These are phyloP conservation scores for Mucor mucedo DNA, from an alignment of 371 early-diverging fungal species.

Conservation along the genomic window DNA sequence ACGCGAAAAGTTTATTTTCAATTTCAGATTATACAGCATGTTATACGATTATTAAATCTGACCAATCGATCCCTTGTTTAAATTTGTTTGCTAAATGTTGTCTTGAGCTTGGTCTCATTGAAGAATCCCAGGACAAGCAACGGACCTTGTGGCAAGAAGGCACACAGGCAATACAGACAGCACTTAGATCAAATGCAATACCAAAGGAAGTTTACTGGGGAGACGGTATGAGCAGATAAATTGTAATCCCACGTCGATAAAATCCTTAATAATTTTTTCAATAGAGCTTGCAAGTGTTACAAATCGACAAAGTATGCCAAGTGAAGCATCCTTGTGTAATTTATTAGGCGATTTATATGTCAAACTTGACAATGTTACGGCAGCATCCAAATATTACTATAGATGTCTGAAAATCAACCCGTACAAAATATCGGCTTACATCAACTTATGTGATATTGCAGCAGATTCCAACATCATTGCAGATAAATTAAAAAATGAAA, in stretches of 20 bases:
- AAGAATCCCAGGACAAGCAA: conserved; percentile 44
- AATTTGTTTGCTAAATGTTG: conserved; percentile 54
- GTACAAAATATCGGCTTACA: conserved; percentile 44
- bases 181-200: conserved; percentile 12
- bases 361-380: conserved; percentile 41
- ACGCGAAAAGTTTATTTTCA: conserved; percentile 47
- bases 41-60: conserved; percentile 34
- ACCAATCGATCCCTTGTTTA: conserved; percentile 34
- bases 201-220: conserved; percentile 36
- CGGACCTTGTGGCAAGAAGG: conserved; percentile 53
- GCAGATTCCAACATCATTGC: conserved; percentile 32
- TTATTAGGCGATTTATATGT: conserved; percentile 47
- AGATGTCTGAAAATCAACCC: conserved; percentile 33
- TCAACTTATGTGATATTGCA: conserved; percentile 47
- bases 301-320: conserved; percentile 38
- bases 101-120: conserved; percentile 47
- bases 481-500: conserved; percentile 26
- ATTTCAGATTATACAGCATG: conserved; percentile 43
- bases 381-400: conserved; percentile 27
- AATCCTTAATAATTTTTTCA: background rate
- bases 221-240: conserved; percentile 42
- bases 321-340: conserved; percentile 32
- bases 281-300: conserved; percentile 46
- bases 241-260: background rate
- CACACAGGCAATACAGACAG: conserved; percentile 40